phyloP scores from a whole-genome alignment of 1,139 yeast species.

The Wickerhamiella infanticola region DNA sequence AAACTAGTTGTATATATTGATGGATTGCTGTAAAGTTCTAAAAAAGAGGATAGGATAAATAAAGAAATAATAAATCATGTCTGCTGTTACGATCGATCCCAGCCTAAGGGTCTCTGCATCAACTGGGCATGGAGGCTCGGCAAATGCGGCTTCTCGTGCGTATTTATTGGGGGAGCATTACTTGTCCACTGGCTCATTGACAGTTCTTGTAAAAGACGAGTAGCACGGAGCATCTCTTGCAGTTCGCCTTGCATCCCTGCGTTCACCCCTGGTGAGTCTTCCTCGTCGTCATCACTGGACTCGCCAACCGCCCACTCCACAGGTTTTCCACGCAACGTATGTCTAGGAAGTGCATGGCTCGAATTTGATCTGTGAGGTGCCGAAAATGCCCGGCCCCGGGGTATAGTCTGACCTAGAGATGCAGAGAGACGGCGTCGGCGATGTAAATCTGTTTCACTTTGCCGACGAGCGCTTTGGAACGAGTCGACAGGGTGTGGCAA shows the following conservation, averaged over 20 bases:
- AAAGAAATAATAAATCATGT: background rate
- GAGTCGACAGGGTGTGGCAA: background rate
- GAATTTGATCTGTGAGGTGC: background rate
- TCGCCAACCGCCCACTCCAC: slow-evolving; percentile 7
- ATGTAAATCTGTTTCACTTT: background rate
- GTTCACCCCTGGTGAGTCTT: slow-evolving; percentile 14
- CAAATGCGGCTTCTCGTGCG: background rate
- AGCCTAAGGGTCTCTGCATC: background rate
- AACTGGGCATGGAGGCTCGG: background rate
- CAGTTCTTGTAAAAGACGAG: slow-evolving; percentile 27
- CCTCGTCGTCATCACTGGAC: slow-evolving; percentile 9
- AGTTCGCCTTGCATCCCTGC: slow-evolving; percentile 20
- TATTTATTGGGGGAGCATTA: background rate
- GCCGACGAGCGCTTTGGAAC: background rate
- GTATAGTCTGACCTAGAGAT: background rate
- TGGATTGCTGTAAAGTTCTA: background rate
- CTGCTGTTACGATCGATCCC: background rate
- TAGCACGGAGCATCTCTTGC: slow-evolving; percentile 27
- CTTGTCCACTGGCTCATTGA: slow-evolving; percentile 20
- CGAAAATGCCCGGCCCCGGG: slow-evolving; percentile 1
- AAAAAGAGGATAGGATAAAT: background rate
- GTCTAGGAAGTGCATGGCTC: background rate
- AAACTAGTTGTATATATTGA: no score
- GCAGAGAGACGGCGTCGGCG: slow-evolving; percentile 1
- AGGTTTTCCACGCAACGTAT: background rate